phyloP scores from a whole-genome alignment of 257 asterid species.

The Petrea volubilis region DNA sequence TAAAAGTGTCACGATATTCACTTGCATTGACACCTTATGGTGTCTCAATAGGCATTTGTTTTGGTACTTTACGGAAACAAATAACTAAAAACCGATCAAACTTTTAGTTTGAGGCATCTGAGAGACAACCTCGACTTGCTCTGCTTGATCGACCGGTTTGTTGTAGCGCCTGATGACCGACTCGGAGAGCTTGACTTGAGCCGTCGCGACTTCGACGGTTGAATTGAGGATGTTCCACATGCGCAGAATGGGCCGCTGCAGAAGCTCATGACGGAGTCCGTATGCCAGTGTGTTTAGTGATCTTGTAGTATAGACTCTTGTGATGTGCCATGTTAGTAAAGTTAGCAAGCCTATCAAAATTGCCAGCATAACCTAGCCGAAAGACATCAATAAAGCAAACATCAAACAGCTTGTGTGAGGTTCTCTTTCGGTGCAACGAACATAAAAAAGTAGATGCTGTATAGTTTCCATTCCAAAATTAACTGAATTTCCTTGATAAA shows the following conservation, averaged over 20 bases:
- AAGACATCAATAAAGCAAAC: not conserved
- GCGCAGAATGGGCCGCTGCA: constrained; percentile 77
- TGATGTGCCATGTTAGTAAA: constrained; percentile 90
- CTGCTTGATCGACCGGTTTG: constrained; percentile 72
- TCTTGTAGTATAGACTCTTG: constrained; percentile 73
- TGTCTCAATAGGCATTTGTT: too few species aligned
- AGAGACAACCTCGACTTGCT: constrained; percentile 69
- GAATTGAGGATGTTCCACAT: constrained; percentile 92
- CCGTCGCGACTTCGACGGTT: constrained; percentile 84
- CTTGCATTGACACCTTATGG: too few species aligned
- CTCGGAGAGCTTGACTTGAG: constrained; percentile 86
- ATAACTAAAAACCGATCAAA: not conserved
- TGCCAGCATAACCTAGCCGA: constrained; percentile 83
- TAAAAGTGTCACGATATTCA: too few species aligned
- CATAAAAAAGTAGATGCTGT: not conserved
- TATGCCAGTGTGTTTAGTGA: constrained; percentile 75
- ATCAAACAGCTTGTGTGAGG: not conserved
- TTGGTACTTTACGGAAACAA: not conserved
- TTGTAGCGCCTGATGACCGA: constrained; percentile 61
- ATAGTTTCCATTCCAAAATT: not conserved
- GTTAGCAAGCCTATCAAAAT: constrained; percentile 84
- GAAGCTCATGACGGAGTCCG: constrained; percentile 86
- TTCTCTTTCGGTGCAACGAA: not conserved
- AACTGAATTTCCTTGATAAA: too few species aligned
- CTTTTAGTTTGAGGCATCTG: not conserved